phyloP scores from a whole-genome alignment of 352 stramenopile genomes.

The Globisporangium megalacanthum region DNA sequence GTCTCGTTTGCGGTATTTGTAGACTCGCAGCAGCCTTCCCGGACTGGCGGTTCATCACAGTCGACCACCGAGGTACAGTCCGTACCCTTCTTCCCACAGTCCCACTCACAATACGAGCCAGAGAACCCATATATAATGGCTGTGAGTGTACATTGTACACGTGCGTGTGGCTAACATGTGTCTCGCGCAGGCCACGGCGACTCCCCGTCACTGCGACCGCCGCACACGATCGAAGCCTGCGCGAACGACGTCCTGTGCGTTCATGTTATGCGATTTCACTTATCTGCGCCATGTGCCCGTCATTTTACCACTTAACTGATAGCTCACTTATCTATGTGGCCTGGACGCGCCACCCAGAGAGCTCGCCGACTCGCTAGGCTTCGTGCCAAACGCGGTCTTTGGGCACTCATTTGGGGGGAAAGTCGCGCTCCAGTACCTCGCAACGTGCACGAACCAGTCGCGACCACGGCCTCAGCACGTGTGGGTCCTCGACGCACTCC shows the following conservation, averaged over 20 bases:
- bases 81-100: background rate
- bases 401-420: constrained; percentile 82
- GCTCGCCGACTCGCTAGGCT: constrained; percentile 40
- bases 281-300: background rate
- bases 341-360: constrained; percentile 19
- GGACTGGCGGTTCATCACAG: constrained; percentile 58
- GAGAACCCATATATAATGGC: no score
- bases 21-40: constrained; percentile 59
- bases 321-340: background rate
- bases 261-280: background rate
- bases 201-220: constrained; percentile 54
- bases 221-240: constrained; percentile 61
- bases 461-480: constrained; percentile 42
- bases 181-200: constrained; percentile 52
- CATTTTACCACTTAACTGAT: background rate
- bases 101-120: background rate
- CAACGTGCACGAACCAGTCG: constrained; percentile 38
- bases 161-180: background rate
- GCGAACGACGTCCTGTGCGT: constrained; percentile 63
- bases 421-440: constrained; percentile 64
- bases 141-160: no score
- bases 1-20: background rate
- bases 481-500: constrained; percentile 70
- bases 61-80: constrained; percentile 68
- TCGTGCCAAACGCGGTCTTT: constrained; percentile 54